Evolutionary conservation across 2,329 filamentous ascomycete species (phyloP), one percentile per base, ranked within the genome.

Genomic region (Fusarium udum): DNA sequence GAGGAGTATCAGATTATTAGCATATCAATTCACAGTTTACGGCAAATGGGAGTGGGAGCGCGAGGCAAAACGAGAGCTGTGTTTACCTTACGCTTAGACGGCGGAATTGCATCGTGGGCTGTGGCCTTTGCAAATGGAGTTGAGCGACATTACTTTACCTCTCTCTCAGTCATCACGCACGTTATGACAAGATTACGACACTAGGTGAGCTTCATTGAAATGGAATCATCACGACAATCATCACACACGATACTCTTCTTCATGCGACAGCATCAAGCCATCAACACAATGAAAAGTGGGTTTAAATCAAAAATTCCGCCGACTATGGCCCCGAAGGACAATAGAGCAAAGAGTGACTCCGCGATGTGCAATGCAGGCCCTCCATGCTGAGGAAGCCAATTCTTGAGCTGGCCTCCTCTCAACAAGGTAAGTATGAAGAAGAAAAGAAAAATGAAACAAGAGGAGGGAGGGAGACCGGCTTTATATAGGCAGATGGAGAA

Each of bases 361-460:
- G 83, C 86, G 85, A 55, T 85, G 86, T 88, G 85, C 86, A 86
- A 87, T 87, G 86, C 85, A 87, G 86, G 85, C 82, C 82, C 83
- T 80, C 83, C 82, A 79, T 75, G 78, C 82, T 87, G 81, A 81
- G 77, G 70, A 66, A 75, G 77, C 79, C 81, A 75, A 81, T 81
- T 85, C 84, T 78, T 87, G 85, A 87, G 79, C 85, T 79, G 80
- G 81, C 77, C 69, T 75, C 66, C 75, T 80, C 82, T 80, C 79
- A 82, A 83, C 83, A 87, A 87, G 85, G 85, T 87, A 87, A 87
- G 86, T 87, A 87, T 87, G 83, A 85, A 84, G 82, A 85, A 80
- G 73, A 79, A 83, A 81, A 72, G 79, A 77, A 73, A 79, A 80
- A 74, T 69, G 61, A 60, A 45, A 15, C 6, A 48, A 57, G 26